phyloP scores from a whole-genome alignment of 306 rosid species.

The Castanopsis chinensis region DNA sequence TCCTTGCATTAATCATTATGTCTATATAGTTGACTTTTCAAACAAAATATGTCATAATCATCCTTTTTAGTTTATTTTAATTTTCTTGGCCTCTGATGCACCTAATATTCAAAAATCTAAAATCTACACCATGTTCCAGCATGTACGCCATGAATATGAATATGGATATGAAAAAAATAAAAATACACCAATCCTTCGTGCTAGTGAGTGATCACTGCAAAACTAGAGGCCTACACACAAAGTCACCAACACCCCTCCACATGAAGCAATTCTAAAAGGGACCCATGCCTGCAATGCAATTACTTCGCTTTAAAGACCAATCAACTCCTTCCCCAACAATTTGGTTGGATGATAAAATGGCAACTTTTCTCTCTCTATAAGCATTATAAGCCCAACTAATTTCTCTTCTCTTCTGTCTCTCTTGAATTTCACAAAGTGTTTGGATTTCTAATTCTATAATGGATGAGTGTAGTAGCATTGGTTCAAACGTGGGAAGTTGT shows the following conservation, averaged over 20 bases:
- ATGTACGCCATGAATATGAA: no score
- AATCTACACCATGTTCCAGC: neutral
- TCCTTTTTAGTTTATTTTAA: neutral
- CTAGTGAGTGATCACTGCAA: no score
- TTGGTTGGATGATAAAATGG: constrained; percentile 14
- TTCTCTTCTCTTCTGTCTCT: neutral
- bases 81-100: neutral
- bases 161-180: no score
- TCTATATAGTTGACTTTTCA: neutral
- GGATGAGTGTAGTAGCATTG: neutral
- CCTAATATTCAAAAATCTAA: neutral
- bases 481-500: constrained; percentile 36
- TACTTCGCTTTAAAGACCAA: constrained; percentile 54
- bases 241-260: no score
- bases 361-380: neutral
- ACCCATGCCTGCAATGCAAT: constrained; percentile 23
- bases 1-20: neutral
- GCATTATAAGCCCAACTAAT: constrained; percentile 20
- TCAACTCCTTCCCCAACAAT: constrained; percentile 19
- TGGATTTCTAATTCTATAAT: neutral
- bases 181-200: no score
- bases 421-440: neutral
- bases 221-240: no score
- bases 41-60: neutral
- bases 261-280: constrained; percentile 6